Evolutionary conservation across 192 early-diverging fungal species (phyloP).

Genomic region (Geranomyces michiganensis): DNA sequence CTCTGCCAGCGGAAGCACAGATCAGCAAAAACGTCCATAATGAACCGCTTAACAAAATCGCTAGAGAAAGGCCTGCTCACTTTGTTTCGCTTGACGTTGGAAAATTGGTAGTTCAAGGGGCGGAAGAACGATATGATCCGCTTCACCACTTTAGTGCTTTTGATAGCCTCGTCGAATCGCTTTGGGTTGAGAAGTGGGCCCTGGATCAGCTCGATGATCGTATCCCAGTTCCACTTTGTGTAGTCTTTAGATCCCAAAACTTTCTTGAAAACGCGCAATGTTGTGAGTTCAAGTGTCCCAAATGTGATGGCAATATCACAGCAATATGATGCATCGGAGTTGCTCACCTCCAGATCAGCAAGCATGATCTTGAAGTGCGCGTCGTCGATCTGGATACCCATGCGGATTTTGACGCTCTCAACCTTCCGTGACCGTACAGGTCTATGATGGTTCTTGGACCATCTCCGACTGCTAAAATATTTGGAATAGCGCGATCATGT

Average conservation of each 20-base stretch:
- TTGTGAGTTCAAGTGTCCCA: too few species aligned
- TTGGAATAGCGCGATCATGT: background rate
- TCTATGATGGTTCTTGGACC: constrained; percentile 10
- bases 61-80: constrained; percentile 36
- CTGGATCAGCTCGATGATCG: constrained; percentile 72
- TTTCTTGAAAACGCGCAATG: constrained; percentile 30
- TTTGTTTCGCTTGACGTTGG: constrained; percentile 60
- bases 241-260: constrained; percentile 73
- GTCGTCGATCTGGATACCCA: constrained; percentile 69
- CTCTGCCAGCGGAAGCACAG: constrained; percentile 1
- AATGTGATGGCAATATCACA: too few species aligned
- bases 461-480: constrained; percentile 26
- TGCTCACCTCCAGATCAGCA: constrained; percentile 66
- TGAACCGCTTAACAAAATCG: background rate
- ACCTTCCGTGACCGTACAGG: constrained; percentile 21
- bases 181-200: constrained; percentile 74
- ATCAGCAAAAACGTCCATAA: background rate
- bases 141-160: constrained; percentile 71
- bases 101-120: constrained; percentile 73
- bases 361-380: constrained; percentile 67
- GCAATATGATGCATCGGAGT: background rate
- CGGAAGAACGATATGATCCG: constrained; percentile 73
- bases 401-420: constrained; percentile 31
- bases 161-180: constrained; percentile 75
- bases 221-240: constrained; percentile 80